Evolutionary conservation across 1,284 basidiomycete genomes (phyloP), one percentile per base, ranked within the genome.

Genomic region (Somion occarium): DNA sequence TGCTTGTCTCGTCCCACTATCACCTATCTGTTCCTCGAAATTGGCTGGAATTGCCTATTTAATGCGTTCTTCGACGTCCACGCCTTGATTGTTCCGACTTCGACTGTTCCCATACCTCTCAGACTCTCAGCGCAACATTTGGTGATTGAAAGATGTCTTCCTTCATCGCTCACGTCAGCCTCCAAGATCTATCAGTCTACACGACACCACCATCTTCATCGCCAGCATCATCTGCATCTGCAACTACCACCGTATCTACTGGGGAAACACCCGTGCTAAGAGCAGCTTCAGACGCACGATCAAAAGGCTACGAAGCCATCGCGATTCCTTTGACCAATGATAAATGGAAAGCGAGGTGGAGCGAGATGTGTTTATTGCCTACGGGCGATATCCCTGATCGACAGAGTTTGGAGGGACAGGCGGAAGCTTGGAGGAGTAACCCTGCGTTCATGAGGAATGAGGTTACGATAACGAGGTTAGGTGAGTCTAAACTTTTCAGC

Each of bases 301-400:
- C 70, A 9, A 82, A 80, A 55, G 82, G 79, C 4, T 91, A 88
- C 60, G 76, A 83, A 48, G 66, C 70, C 0, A 74, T 95, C 46
- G 89, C 85, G 58, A 63, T 96, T n/a, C 92, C 93, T 15, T 75
- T 98, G 23, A 90, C 95, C 19, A 98, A 91, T 56, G 78, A 79
- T 22, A 79, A 78, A 27, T 99, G 96, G 96, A 85, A 83, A 61
- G 78, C 82, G 56, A 74, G 96, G 53, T 99, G 97, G 96, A 80
- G 82, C 59, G 75, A 84, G 38, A 88, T 98, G 76, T 99, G 96
- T 68, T 72, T 95, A 19, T 75, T 81, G 44, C 75, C 80, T 39
- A 65, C 69, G n/a, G 73, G 72, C 55, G 70, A 70, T 43, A 78
- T 79, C 30, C 76, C 79, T 46, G 71, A 70, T 53, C 74, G 80